These are phyloP conservation scores for Kockovaella imperatae DNA, from an alignment of 768 basidiomycete species.

Conservation along the genomic window DNA sequence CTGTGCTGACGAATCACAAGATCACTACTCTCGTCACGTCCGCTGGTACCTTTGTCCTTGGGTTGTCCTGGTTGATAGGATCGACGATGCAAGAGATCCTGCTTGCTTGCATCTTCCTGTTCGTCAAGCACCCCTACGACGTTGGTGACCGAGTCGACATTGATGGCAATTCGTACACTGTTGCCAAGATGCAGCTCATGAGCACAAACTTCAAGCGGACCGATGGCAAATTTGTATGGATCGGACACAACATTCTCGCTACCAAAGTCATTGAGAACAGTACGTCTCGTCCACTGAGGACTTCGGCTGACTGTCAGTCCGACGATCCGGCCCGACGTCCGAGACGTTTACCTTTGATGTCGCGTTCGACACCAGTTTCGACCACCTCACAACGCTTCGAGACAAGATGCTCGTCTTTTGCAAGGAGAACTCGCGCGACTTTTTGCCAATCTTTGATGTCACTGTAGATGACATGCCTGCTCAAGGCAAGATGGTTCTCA, in stretches of 20 bases:
- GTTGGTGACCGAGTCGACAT: constrained; percentile 33
- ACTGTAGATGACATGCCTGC: constrained; percentile 61
- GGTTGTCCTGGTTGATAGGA: constrained; percentile 78
- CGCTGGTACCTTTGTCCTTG: constrained; percentile 58
- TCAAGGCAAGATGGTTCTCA: constrained; percentile 67
- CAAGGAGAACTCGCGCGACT: constrained; percentile 64
- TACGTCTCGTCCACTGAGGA: constrained; percentile 5
- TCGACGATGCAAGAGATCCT: constrained; percentile 68
- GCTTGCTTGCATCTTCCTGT: constrained; percentile 81
- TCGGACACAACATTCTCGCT: constrained; percentile 44
- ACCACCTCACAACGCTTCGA: constrained; percentile 68
- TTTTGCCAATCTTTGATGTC: constrained; percentile 61
- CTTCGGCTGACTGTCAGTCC: constrained; percentile 22
- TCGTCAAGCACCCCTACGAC: constrained; percentile 55
- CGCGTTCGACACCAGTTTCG: constrained; percentile 65
- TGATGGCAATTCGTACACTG: constrained; percentile 56
- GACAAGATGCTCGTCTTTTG: constrained; percentile 73
- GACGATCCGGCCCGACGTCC: constrained; percentile 56
- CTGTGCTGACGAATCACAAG: constrained; percentile 56
- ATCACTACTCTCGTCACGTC: constrained; percentile 66
- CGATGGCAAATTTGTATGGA: constrained; percentile 45
- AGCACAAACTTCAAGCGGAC: constrained; percentile 49
- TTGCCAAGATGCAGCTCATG: constrained; percentile 79
- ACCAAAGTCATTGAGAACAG: constrained; percentile 45
- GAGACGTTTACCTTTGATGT: constrained; percentile 77